phyloP scores from a whole-genome alignment of 768 basidiomycete genomes.

The Vararia minispora region DNA sequence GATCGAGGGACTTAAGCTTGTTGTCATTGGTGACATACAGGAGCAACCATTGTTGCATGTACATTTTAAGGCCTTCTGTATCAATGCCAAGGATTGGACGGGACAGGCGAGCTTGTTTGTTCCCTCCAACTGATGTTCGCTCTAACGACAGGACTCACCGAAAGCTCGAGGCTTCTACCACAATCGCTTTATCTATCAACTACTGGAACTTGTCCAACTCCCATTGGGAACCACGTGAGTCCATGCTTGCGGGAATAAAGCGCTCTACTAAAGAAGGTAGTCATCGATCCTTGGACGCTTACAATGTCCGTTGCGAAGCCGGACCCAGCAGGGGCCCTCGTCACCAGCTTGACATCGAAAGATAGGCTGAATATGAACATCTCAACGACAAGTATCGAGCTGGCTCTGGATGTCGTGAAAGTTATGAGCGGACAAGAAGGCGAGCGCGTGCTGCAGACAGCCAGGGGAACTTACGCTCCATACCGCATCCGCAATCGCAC shows the following conservation, averaged over 20 bases:
- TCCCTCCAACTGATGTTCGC: not conserved
- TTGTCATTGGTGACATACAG: constrained; percentile 90
- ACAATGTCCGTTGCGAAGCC: constrained; percentile 57
- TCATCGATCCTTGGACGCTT: constrained; percentile 96
- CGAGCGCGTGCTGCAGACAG: constrained; percentile 58
- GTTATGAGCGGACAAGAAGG: constrained; percentile 71
- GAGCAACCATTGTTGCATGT: constrained; percentile 92
- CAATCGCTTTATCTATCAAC: constrained; percentile 72
- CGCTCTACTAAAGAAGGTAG: constrained; percentile 27
- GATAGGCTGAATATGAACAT: constrained; percentile 87
- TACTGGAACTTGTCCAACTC: constrained; percentile 98
- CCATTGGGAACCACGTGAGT: constrained; percentile 90
- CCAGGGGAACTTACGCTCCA: constrained; percentile 84
- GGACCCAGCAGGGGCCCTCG: constrained; percentile 37
- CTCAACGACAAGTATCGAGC: constrained; percentile 82
- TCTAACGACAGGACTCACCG: no score
- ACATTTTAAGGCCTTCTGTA: constrained; percentile 71
- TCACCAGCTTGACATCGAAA: constrained; percentile 54
- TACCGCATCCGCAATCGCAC: constrained; percentile 90
- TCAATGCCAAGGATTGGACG: constrained; percentile 89
- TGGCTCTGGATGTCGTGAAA: constrained; percentile 61
- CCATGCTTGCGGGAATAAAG: not conserved
- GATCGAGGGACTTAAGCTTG: constrained; percentile 85
- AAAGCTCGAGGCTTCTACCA: constrained; percentile 77
- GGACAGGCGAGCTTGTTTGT: constrained; percentile 47